A percentile compares a stretch with the other conserved stretches of the same genome.
These are phyloP conservation scores for Amphicarpaea edgeworthii DNA, from an alignment of 306 rosid species.

Conservation along the genomic window DNA sequence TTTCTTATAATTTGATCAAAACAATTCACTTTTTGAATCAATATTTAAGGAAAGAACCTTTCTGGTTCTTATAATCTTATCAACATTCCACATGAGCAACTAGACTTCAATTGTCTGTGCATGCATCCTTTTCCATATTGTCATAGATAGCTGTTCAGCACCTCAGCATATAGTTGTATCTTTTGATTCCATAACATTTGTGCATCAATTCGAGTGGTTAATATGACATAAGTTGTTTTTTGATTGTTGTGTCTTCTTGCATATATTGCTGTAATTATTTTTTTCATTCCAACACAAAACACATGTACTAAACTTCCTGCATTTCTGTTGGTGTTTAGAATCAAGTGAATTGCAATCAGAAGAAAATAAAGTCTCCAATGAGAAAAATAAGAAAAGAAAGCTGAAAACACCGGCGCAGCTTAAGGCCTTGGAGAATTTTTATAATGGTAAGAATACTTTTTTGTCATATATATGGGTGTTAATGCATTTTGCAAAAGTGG, in stretches of 20 bases:
- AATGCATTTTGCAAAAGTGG: conserved; percentile 36
- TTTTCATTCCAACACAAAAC: not conserved
- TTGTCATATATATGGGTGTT: conserved; percentile 31
- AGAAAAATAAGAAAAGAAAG: conserved; percentile 78
- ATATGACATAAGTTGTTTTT: conserved; percentile 6
- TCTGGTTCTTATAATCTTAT: no score
- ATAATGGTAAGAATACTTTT: conserved; percentile 66
- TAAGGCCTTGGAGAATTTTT: conserved; percentile 81
- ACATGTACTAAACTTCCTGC: conserved; percentile 20
- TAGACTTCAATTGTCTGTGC: conserved; percentile 15
- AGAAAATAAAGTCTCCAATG: conserved; percentile 71
- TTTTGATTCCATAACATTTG: conserved; percentile 35
- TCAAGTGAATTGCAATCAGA: conserved; percentile 70
- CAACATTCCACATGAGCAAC: not conserved
- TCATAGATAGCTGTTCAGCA: not conserved
- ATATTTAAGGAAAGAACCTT: no score
- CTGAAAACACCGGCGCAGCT: conserved; percentile 90
- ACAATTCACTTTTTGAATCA: no score
- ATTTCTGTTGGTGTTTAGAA: conserved; percentile 62
- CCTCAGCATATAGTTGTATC: not conserved
- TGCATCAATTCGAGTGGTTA: conserved; percentile 24
- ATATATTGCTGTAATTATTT: not conserved
- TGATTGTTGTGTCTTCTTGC: conserved; percentile 22
- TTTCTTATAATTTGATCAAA: no score
- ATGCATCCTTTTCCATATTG: conserved; percentile 12